Conservation (phyloP, 768 basidiomycete genomes). For the Agaricus subrufescens region DNA sequence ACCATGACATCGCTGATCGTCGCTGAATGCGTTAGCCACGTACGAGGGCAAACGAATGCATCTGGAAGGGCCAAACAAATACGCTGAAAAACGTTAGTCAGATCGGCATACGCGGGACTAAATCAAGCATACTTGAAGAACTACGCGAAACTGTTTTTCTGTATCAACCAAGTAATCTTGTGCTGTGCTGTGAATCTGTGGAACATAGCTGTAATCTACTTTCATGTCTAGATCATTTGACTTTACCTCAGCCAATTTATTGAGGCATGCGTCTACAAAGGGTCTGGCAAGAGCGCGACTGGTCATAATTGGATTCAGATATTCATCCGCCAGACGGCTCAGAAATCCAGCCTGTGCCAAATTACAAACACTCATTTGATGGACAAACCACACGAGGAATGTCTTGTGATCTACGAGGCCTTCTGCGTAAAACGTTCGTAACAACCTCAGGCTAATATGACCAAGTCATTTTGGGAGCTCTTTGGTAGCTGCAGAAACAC, state of each 20-base stretch:
- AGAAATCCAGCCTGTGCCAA: constrained; percentile 80
- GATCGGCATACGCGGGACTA: not conserved
- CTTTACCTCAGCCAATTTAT: constrained; percentile 60
- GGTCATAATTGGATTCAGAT: constrained; percentile 61
- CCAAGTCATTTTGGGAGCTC: not conserved
- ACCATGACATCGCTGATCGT: constrained; percentile 45
- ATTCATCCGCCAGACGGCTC: constrained; percentile 73
- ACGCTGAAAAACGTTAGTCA: constrained; percentile 36
- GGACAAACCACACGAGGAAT: constrained; percentile 75
- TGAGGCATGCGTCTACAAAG: constrained; percentile 66
- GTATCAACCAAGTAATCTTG: constrained; percentile 53
- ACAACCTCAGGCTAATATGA: constrained; percentile 51
- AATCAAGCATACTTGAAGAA: constrained; percentile 53
- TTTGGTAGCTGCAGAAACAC: not conserved
- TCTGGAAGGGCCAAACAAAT: constrained; percentile 69
- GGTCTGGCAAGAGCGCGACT: constrained; percentile 67
- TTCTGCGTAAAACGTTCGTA: constrained; percentile 76
- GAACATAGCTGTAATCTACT: not conserved
- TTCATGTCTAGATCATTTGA: not conserved
- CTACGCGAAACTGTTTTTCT: constrained; percentile 44
- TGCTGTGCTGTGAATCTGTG: constrained; percentile 50
- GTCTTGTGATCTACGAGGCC: constrained; percentile 76
- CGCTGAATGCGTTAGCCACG: constrained; percentile 53
- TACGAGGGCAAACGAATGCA: constrained; percentile 66
- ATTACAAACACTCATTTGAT: constrained; percentile 73